phyloP scores from a whole-genome alignment of 345 rosid species.

The Eucalyptus viminalis region DNA sequence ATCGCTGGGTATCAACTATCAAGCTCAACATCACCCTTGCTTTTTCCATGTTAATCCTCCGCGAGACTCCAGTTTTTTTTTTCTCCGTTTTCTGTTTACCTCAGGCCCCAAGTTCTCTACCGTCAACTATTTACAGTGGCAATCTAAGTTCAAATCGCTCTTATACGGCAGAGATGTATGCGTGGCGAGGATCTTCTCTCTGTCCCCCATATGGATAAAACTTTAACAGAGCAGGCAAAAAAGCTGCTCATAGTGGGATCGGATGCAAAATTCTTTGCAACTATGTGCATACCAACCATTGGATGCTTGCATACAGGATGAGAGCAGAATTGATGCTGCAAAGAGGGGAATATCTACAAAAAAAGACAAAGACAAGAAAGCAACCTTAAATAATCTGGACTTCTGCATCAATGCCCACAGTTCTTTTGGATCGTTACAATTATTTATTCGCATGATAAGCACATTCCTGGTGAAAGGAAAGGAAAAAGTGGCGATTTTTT shows the following conservation, averaged over 20 bases:
- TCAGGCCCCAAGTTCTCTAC: neutral
- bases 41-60: neutral
- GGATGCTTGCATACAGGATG: conserved; percentile 12
- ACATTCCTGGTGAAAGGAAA: conserved; percentile 1
- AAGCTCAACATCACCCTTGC: neutral
- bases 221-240: neutral
- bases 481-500: neutral
- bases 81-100: neutral
- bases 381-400: conserved; percentile 10
- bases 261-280: neutral
- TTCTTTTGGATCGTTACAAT: conserved; percentile 15
- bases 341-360: conserved; percentile 12
- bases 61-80: neutral
- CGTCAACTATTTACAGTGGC: neutral
- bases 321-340: conserved; percentile 29
- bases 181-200: neutral
- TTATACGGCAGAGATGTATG: neutral
- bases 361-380: conserved; percentile 13
- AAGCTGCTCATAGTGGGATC: neutral
- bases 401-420: conserved; percentile 22
- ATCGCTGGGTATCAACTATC: neutral
- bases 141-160: neutral
- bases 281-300: neutral
- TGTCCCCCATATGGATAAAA: neutral
- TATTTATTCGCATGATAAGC: conserved; percentile 12